These are phyloP conservation scores for Aspergillus neoniger DNA, from an alignment of 2,329 filamentous ascomycete genomes.

Conservation along the genomic window DNA sequence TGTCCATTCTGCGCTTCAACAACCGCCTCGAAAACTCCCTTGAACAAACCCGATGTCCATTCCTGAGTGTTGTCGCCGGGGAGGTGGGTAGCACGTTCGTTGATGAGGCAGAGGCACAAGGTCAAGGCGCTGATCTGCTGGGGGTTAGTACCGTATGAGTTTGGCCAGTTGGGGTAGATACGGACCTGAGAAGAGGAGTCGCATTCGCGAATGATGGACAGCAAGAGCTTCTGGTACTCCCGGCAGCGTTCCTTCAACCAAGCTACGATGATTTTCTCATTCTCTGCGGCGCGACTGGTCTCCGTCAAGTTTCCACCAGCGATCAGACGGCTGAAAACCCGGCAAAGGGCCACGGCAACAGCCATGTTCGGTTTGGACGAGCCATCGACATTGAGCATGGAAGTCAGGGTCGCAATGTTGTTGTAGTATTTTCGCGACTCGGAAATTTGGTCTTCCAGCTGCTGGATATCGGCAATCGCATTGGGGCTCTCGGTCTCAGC, in stretches of 20 bases:
- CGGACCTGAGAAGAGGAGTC: constrained; percentile 58
- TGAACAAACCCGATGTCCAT: constrained; percentile 70
- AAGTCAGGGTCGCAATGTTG: constrained; percentile 75
- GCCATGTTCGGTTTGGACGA: constrained; percentile 61
- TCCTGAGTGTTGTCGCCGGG: constrained; percentile 63
- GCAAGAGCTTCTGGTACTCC: constrained; percentile 68
- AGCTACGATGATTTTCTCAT: constrained; percentile 70
- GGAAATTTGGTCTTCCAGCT: constrained; percentile 77
- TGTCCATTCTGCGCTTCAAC: constrained; percentile 60
- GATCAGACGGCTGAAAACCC: constrained; percentile 80
- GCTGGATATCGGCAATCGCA: constrained; percentile 66
- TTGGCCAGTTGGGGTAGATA: background rate
- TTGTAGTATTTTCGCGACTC: constrained; percentile 91
- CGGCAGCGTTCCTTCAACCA: constrained; percentile 77
- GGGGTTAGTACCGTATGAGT: constrained; percentile 14
- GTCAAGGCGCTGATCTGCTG: constrained; percentile 68
- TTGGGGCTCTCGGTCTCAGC: constrained; percentile 53
- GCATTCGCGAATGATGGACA: constrained; percentile 61
- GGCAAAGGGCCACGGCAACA: constrained; percentile 78
- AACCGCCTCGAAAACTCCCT: constrained; percentile 63
- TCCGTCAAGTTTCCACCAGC: constrained; percentile 70
- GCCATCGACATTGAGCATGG: constrained; percentile 56
- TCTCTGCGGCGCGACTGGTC: constrained; percentile 66
- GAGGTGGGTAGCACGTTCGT: constrained; percentile 70
- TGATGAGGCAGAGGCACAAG: constrained; percentile 79